A percentile compares a stretch with the other conserved stretches of the same genome.
These are phyloP conservation scores for Aspergillus nomiae DNA, from an alignment of 2,329 filamentous ascomycete genomes.

Conservation along the genomic window DNA sequence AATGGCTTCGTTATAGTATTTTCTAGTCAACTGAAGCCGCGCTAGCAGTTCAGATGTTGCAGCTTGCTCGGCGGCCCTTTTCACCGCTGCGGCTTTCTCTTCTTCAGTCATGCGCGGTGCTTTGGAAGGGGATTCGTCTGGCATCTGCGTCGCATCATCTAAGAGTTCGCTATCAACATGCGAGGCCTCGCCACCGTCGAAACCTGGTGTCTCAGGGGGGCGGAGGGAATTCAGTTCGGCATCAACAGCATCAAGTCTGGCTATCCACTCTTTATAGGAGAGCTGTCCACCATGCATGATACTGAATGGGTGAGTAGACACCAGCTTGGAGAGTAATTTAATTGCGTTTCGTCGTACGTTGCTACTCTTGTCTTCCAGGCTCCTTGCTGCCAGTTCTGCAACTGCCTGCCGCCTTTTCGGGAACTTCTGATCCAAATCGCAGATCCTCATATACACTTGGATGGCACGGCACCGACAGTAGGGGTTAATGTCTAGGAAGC, in stretches of 20 bases:
- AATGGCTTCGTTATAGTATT: slow-evolving; percentile 91
- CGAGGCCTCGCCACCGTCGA: slow-evolving; percentile 68
- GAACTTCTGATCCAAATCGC: slow-evolving; percentile 94
- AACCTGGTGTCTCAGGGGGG: slow-evolving; percentile 70
- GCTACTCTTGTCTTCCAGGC: slow-evolving; percentile 96
- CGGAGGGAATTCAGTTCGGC: slow-evolving; percentile 78
- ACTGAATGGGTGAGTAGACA: slow-evolving; percentile 93
- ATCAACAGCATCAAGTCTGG: slow-evolving; percentile 79
- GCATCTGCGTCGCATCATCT: slow-evolving; percentile 84
- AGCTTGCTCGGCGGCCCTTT: slow-evolving; percentile 82
- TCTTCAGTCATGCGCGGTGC: slow-evolving; percentile 73
- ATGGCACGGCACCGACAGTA: slow-evolving; percentile 91
- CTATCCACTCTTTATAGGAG: slow-evolving; percentile 81
- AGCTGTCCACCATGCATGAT: slow-evolving; percentile 88
- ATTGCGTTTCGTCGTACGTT: slow-evolving; percentile 95
- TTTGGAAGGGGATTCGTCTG: slow-evolving; percentile 66
- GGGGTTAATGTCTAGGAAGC: slow-evolving; percentile 94
- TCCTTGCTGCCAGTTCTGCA: slow-evolving; percentile 82
- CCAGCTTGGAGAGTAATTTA: slow-evolving; percentile 82
- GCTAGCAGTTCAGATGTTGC: slow-evolving; percentile 86
- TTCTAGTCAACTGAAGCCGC: slow-evolving; percentile 81
- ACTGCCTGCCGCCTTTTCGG: slow-evolving; percentile 87
- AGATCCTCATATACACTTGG: slow-evolving; percentile 89
- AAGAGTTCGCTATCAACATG: slow-evolving; percentile 77
- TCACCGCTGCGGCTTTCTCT: slow-evolving; percentile 70